phyloP scores from a whole-genome alignment of 2,329 filamentous ascomycete genomes.

The Westerdykella ornata region DNA sequence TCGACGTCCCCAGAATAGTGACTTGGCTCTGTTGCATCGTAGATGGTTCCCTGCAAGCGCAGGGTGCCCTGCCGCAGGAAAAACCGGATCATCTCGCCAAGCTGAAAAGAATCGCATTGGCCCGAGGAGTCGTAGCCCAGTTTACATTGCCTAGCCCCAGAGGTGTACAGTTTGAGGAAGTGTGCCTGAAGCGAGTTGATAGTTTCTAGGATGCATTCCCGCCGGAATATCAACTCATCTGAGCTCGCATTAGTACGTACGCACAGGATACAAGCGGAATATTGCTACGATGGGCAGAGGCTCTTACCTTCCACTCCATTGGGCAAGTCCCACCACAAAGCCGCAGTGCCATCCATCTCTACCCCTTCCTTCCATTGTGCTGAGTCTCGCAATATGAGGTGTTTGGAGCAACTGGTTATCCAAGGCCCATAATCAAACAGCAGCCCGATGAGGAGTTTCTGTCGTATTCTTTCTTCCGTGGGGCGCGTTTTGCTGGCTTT shows the following conservation, averaged over 20 bases:
- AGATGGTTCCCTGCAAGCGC: conserved; percentile 45
- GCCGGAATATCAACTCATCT: conserved; percentile 62
- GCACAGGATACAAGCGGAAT: not conserved
- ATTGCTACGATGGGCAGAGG: not conserved
- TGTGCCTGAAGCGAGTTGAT: conserved; percentile 63
- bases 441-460: conserved; percentile 62
- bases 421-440: conserved; percentile 57
- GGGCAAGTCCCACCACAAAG: conserved; percentile 68
- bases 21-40: conserved; percentile 36
- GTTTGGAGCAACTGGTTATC: conserved; percentile 56
- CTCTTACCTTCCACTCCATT: conserved; percentile 56
- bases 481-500: conserved; percentile 35
- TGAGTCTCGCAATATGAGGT: conserved; percentile 61
- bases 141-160: conserved; percentile 61
- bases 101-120: conserved; percentile 70
- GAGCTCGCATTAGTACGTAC: not conserved
- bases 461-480: conserved; percentile 58
- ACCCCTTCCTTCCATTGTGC: conserved; percentile 46
- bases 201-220: conserved; percentile 60
- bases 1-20: conserved; percentile 57
- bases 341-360: conserved; percentile 37
- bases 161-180: conserved; percentile 61
- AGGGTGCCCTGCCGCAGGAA: conserved; percentile 57
- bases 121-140: conserved; percentile 66
- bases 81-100: conserved; percentile 71